A percentile compares a stretch with the other conserved stretches of the same genome.
Conservation (phyloP, 1,284 basidiomycete genomes). For the Bjerkandera adusta region DNA sequence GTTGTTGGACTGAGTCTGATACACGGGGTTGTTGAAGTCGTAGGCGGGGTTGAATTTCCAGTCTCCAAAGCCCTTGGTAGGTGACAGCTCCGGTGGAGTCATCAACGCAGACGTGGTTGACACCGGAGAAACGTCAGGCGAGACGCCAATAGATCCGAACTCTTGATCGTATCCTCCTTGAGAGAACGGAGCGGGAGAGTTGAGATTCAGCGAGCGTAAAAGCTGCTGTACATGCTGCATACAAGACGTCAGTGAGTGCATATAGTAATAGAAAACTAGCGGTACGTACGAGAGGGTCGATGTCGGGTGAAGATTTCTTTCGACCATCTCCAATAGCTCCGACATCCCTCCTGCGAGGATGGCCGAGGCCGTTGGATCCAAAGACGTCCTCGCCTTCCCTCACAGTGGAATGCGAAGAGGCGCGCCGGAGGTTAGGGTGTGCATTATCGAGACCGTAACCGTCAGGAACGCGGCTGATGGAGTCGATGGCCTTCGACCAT, state of each 20-base stretch:
- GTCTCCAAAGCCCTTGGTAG: slow-evolving; percentile 52
- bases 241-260: slow-evolving; percentile 21
- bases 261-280: slow-evolving; percentile 22
- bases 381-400: slow-evolving; percentile 61
- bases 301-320: slow-evolving; percentile 55
- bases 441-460: slow-evolving; percentile 25
- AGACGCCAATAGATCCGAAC: slow-evolving; percentile 38
- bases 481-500: slow-evolving; percentile 63
- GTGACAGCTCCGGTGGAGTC: slow-evolving; percentile 69
- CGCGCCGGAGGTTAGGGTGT: slow-evolving; percentile 25
- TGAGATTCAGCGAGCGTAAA: slow-evolving; percentile 70
- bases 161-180: slow-evolving; percentile 37
- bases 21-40: slow-evolving; percentile 36
- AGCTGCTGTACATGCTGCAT: slow-evolving; percentile 73
- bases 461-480: slow-evolving; percentile 51
- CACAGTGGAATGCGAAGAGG: slow-evolving; percentile 22
- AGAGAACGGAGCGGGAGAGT: slow-evolving; percentile 58
- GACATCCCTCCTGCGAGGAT: slow-evolving; percentile 44
- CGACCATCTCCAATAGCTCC: slow-evolving; percentile 77
- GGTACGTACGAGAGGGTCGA: slow-evolving; percentile 49
- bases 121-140: slow-evolving; percentile 66
- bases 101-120: slow-evolving; percentile 62
- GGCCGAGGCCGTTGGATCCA: slow-evolving; percentile 42
- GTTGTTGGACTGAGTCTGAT: slow-evolving; percentile 24
- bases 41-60: slow-evolving; percentile 50